Evolutionary conservation across 139 green algal genomes (phyloP).

Genomic region (Astrephomene gubernaculifera): DNA sequence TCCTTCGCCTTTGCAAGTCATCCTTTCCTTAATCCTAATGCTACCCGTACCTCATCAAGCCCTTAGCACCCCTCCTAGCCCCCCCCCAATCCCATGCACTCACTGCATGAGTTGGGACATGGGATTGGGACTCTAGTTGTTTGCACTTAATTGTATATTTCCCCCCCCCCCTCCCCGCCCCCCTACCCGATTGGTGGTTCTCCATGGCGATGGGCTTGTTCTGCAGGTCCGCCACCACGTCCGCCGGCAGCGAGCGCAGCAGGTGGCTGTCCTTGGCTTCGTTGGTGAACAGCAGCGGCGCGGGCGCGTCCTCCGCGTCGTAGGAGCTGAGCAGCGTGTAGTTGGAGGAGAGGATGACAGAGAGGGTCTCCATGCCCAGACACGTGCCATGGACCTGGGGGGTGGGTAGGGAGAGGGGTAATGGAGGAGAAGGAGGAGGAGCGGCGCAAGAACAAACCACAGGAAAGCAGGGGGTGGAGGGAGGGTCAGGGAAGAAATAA

Average conservation of each 20-base stretch:
- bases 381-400: slow-evolving; percentile 80
- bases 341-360: slow-evolving; percentile 67
- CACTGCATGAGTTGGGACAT: too few species aligned
- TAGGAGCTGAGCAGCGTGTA: slow-evolving; percentile 67
- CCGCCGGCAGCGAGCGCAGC: slow-evolving; percentile 63
- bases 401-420: too few species aligned
- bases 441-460: too few species aligned
- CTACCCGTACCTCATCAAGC: too few species aligned
- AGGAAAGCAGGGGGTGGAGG: not conserved
- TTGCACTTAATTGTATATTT: too few species aligned
- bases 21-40: too few species aligned
- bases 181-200: slow-evolving; percentile 81
- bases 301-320: slow-evolving; percentile 79
- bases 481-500: not conserved
- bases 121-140: too few species aligned
- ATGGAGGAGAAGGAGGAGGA: too few species aligned
- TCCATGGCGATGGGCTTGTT: slow-evolving; percentile 82
- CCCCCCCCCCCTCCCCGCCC: not conserved
- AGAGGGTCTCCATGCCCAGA: slow-evolving; percentile 83
- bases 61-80: too few species aligned
- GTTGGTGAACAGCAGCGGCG: slow-evolving; percentile 75
- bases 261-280: slow-evolving; percentile 58
- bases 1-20: too few species aligned
- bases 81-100: too few species aligned
- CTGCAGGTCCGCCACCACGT: slow-evolving; percentile 75